Conservation (phyloP, 257 asterid genomes). For the Scutellaria baicalensis region DNA sequence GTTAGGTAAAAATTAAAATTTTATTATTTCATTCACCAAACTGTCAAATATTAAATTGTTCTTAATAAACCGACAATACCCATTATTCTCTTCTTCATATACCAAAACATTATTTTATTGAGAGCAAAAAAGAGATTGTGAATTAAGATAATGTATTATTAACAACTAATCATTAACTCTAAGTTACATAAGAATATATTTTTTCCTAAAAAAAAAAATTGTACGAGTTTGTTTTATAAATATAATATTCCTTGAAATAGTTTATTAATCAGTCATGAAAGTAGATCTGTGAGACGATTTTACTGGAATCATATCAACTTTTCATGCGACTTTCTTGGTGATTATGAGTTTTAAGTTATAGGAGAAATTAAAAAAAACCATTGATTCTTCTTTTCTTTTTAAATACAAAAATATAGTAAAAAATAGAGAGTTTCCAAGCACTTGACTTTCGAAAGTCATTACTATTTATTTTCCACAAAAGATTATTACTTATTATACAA, state of each 20-base stretch:
- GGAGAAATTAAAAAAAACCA: neutral
- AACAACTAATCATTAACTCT: neutral
- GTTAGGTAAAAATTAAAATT: neutral
- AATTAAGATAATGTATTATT: neutral
- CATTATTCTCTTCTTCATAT: neutral
- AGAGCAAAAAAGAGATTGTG: neutral
- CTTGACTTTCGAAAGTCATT: neutral
- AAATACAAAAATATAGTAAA: neutral
- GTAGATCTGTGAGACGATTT: no score
- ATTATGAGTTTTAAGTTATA: neutral
- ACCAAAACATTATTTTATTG: neutral
- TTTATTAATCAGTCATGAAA: no score
- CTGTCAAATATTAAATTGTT: constrained; percentile 3
- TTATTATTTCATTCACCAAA: constrained; percentile 4
- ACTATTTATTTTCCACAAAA: no score
- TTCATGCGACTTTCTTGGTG: no score
- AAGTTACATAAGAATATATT: neutral
- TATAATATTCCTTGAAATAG: no score
- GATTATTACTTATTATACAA: neutral
- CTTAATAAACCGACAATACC: neutral
- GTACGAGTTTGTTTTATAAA: no score
- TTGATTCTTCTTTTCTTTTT: neutral
- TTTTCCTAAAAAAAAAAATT: neutral
- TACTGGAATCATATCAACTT: no score
- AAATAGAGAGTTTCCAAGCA: no score